Conservation (phyloP, 2,329 filamentous ascomycete species). For the Penicillium vulpinum region DNA sequence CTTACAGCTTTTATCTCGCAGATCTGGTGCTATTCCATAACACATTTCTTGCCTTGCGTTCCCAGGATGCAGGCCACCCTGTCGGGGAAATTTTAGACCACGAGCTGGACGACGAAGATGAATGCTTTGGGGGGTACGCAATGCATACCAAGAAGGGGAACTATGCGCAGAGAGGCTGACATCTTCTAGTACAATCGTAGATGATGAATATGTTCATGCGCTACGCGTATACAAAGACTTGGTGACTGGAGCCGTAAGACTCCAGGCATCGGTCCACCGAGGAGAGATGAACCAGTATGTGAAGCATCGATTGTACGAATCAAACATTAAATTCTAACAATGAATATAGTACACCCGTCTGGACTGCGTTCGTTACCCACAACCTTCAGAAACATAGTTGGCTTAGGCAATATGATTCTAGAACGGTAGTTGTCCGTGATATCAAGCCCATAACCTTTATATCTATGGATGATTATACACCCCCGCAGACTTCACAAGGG, state of each 20-base stretch:
- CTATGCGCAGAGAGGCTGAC: conserved; percentile 12
- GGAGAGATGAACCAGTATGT: conserved; percentile 53
- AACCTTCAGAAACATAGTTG: conserved; percentile 50
- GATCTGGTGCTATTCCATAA: conserved; percentile 60
- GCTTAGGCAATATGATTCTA: conserved; percentile 46
- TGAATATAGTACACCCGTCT: conserved; percentile 53
- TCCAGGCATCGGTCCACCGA: conserved; percentile 57
- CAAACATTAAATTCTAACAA: neutral
- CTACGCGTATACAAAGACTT: conserved; percentile 57
- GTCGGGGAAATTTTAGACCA: conserved; percentile 48
- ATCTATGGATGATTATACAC: conserved; percentile 49
- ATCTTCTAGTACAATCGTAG: conserved; percentile 50
- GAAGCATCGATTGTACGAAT: neutral
- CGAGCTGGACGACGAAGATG: conserved; percentile 50
- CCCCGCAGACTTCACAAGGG: conserved; percentile 37
- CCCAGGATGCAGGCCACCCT: conserved; percentile 51
- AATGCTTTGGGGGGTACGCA: conserved; percentile 53
- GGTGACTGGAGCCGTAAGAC: conserved; percentile 53
- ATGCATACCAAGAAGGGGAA: neutral
- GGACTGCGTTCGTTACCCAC: conserved; percentile 59
- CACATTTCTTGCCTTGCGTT: conserved; percentile 58
- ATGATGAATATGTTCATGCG: conserved; percentile 54
- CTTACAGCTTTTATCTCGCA: conserved; percentile 21
- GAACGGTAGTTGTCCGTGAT: conserved; percentile 51
- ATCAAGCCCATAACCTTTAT: conserved; percentile 55